Evolutionary conservation across 352 stramenopile genomes (phyloP), one percentile per base, ranked within the genome.

Genomic region (Vaucheria bursata): DNA sequence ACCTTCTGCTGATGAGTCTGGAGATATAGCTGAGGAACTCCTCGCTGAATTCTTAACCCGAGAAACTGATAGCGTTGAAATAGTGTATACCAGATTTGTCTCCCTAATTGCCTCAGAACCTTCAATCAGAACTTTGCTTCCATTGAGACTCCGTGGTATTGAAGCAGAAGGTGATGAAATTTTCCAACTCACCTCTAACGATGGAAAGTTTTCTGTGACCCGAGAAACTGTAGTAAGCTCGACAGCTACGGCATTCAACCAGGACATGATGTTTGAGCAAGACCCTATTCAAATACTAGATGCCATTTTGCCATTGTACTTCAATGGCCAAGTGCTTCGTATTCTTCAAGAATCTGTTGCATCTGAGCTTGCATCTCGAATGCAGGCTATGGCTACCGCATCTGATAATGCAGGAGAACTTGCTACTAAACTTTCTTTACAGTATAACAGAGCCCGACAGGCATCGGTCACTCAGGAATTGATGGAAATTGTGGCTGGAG

Each of bases 211-310:
- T 76, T 79, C 74, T 67, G 87, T 92, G 18, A 85, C 88, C 53
- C 87, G 86, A 71, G 89, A 86, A n/a, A 86, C 89, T 38, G 73
- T 90, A 29, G 81, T 83, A 0, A 83, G 86, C 74, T 80, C 86
- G 40, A 85, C 88, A 64, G 86, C 88, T 39, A 84, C 90, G 70
- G 88, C 91, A 50, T 90, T 94, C 84, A 86, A 87, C 74, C 89
- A 91, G 72, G 88, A 93, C 83, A 89, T 91, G 81, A 92, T 93
- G 82, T 93, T 94, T 81, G 90, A 94, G 84, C 88, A 92, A 85
- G 90, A 94, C 73, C 90, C 90, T 38, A 77, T 92, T 71, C 86
- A 91, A 79, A 93, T 93, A 78, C 85, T 94, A 77, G 92, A 94
- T 82, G 87, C 85, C 50, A 91, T 93, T 79, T 87, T 94, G 71